These are phyloP conservation scores for Colletotrichum falcatum DNA, from an alignment of 2,329 filamentous ascomycete genomes.

Conservation along the genomic window DNA sequence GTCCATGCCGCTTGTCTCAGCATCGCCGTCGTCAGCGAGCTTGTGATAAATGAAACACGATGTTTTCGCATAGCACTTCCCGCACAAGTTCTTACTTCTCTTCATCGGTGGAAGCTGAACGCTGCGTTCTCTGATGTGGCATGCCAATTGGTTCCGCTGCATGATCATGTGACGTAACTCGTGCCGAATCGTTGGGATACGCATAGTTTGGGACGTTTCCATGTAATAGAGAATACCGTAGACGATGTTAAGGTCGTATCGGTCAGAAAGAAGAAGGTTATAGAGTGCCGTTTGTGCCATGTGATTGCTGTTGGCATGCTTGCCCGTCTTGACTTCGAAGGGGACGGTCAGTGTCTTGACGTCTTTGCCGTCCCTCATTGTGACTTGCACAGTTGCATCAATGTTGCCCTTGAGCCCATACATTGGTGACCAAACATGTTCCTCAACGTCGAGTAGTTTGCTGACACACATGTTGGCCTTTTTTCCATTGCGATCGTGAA, in stretches of 20 bases:
- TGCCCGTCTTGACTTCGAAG: constrained; percentile 96
- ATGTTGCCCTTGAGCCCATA: constrained; percentile 98
- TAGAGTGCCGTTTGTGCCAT: constrained; percentile 95
- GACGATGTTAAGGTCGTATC: constrained; percentile 91
- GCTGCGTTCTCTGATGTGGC: constrained; percentile 84
- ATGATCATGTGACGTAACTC: constrained; percentile 98
- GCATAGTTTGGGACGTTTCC: constrained; percentile 86
- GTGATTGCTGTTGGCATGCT: constrained; percentile 83
- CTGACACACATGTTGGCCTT: constrained; percentile 87
- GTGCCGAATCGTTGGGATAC: constrained; percentile 85
- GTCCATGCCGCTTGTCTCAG: constrained; percentile 83
- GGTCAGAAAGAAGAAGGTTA: constrained; percentile 89
- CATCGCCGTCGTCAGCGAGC: constrained; percentile 84
- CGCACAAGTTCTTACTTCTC: constrained; percentile 83
- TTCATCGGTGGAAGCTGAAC: constrained; percentile 87
- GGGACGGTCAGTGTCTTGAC: constrained; percentile 83
- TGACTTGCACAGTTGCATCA: constrained; percentile 93
- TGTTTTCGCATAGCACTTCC: constrained; percentile 89
- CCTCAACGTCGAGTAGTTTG: constrained; percentile 95
- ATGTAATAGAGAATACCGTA: constrained; percentile 96
- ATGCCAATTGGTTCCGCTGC: constrained; percentile 90
- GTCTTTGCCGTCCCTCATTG: constrained; percentile 77
- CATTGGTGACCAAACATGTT: constrained; percentile 98
- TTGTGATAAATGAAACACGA: constrained; percentile 95
- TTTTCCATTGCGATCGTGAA: constrained; percentile 38